Conservation (phyloP, 495 filamentous ascomycete species). For the Xylaria curta region DNA sequence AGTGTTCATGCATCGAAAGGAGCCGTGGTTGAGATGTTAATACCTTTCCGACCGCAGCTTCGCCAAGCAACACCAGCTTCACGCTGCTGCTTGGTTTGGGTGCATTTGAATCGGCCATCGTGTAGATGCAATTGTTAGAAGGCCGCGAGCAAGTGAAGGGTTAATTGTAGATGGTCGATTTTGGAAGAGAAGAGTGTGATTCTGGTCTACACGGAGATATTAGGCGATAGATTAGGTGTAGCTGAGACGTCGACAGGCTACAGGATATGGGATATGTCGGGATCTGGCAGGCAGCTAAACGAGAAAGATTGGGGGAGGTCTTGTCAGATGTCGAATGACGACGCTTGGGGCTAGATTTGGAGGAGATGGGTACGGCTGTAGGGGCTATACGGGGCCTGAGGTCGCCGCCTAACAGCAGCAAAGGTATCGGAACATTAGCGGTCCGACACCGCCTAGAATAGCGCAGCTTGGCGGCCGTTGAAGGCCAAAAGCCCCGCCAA, state of each 20-base stretch:
- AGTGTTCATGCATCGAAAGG: slow-evolving; percentile 30
- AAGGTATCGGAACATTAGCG: slow-evolving; percentile 31
- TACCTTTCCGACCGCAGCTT: slow-evolving; percentile 99
- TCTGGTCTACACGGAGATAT: slow-evolving; percentile 13
- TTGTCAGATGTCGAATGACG: slow-evolving; percentile 42
- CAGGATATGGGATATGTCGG: slow-evolving; percentile 16
- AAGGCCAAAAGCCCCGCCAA: slow-evolving; percentile 19
- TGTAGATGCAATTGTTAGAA: slow-evolving; percentile 13
- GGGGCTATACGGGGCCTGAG: background rate
- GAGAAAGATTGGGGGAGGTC: slow-evolving; percentile 18
- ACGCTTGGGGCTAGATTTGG: slow-evolving; percentile 28
- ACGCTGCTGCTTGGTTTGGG: slow-evolving; percentile 98
- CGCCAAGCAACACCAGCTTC: slow-evolving; percentile 95
- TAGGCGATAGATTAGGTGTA: slow-evolving; percentile 12
- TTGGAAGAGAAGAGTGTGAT: slow-evolving; percentile 17
- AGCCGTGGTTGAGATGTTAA: slow-evolving; percentile 21
- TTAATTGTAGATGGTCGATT: background rate
- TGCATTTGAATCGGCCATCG: slow-evolving; percentile 63
- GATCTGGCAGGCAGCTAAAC: slow-evolving; percentile 9
- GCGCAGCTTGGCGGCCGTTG: slow-evolving; percentile 3
- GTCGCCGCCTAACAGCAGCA: slow-evolving; percentile 7
- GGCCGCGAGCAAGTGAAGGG: background rate
- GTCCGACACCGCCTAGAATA: slow-evolving; percentile 37
- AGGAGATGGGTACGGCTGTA: slow-evolving; percentile 30
- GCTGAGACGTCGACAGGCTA: slow-evolving; percentile 6